A percentile compares a stretch with the other conserved stretches of the same genome.
These are phyloP conservation scores for Triadica sebifera DNA, from an alignment of 345 rosid genomes.

Conservation along the genomic window DNA sequence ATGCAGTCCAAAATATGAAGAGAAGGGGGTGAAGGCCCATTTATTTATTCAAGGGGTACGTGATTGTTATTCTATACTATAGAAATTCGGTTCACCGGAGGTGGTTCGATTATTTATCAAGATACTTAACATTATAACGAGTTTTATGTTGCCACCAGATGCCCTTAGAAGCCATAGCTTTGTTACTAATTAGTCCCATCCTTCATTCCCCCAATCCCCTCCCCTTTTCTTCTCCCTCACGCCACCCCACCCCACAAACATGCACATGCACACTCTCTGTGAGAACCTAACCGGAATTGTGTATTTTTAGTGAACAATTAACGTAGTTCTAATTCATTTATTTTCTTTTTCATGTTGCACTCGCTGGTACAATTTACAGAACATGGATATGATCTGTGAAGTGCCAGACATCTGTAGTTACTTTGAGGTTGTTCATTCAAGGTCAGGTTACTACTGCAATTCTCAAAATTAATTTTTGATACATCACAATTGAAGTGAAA, in stretches of 20 bases:
- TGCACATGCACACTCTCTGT: too few species aligned
- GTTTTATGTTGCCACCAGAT: neutral
- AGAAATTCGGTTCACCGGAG: neutral
- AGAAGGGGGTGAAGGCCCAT: neutral
- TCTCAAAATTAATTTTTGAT: neutral
- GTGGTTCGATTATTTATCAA: neutral
- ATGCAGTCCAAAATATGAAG: constrained; percentile 10
- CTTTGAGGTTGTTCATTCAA: neutral
- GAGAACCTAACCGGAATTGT: neutral
- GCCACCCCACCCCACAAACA: too few species aligned
- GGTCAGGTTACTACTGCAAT: neutral
- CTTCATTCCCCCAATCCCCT: too few species aligned
- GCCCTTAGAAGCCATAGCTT: neutral
- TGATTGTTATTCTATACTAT: neutral
- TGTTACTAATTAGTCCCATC: too few species aligned
- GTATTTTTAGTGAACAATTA: neutral
- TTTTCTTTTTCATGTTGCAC: neutral
- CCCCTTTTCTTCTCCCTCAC: too few species aligned
- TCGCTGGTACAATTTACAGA: neutral
- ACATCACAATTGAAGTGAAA: neutral
- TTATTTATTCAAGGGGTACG: neutral
- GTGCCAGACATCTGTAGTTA: neutral
- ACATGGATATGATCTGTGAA: neutral
- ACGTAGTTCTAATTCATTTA: neutral
- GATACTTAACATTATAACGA: neutral